phyloP scores from a whole-genome alignment of 1,284 basidiomycete genomes.

The Ustilago nuda region DNA sequence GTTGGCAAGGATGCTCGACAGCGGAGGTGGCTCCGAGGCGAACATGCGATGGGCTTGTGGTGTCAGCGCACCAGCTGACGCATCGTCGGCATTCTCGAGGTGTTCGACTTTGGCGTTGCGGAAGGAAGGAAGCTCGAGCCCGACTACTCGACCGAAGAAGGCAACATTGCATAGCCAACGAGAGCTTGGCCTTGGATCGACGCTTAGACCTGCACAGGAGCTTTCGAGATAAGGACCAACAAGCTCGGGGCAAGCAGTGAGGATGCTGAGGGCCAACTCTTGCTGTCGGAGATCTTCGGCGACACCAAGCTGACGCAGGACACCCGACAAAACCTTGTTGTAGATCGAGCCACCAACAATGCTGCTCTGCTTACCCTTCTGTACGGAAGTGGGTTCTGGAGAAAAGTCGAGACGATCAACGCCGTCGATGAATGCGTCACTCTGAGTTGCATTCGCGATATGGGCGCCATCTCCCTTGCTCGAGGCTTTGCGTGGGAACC shows the following conservation, averaged over 20 bases:
- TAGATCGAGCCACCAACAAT: constrained; percentile 72
- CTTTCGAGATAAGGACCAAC: constrained; percentile 76
- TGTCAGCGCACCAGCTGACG: constrained; percentile 36
- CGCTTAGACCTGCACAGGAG: constrained; percentile 75
- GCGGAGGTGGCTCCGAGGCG: constrained; percentile 78
- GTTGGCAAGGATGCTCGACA: constrained; percentile 74
- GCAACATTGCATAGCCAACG: constrained; percentile 89
- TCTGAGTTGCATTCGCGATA: constrained; percentile 20
- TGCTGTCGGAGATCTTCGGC: constrained; percentile 88
- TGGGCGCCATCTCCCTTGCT: neutral
- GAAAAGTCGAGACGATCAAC: constrained; percentile 56
- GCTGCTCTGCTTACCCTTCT: constrained; percentile 48
- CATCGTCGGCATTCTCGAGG: constrained; percentile 73
- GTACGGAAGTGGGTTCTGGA: constrained; percentile 70
- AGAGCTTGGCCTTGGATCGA: constrained; percentile 87
- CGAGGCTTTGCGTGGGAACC: constrained; percentile 76
- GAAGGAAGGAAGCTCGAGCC: constrained; percentile 77
- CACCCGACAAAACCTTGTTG: constrained; percentile 84
- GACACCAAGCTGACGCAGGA: constrained; percentile 80
- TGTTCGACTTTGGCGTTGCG: constrained; percentile 69
- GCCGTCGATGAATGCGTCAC: constrained; percentile 8
- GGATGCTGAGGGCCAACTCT: constrained; percentile 82
- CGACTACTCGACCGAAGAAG: constrained; percentile 81
- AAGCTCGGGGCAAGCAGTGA: constrained; percentile 85
- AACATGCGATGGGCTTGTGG: constrained; percentile 68